Evolutionary conservation across 129 eudicot genomes (phyloP), one percentile per base, ranked within the genome.

Genomic region (Flaveria bidentis): DNA sequence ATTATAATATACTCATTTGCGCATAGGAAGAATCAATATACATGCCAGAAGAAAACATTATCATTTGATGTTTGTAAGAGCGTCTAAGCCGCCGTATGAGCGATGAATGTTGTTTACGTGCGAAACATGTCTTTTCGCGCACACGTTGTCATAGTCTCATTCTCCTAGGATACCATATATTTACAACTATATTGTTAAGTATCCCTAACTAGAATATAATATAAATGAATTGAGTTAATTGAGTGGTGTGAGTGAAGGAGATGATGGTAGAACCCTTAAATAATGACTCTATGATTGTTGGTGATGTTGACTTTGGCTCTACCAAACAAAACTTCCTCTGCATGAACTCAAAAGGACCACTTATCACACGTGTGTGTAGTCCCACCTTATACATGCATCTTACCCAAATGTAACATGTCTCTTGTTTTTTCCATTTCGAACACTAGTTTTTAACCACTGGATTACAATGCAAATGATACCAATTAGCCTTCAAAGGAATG

Each of bases 241-340:
- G 83, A 62, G 82, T 87, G 86, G 83, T 76, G 45, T 44, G 64
- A 79, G 81, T 80, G 79, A 81, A 67, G 84, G 80, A 69, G 84
- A 82, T 41, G 71, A 67, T 17, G 64, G 22, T 26, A 55, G 55
- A 63, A 45, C 79, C 78, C 56, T 73, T 55, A 17, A 87, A 91
- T 91, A 91, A 91, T 91, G 85, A 70, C 76, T 87, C 73, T 64
- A 92, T 89, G 92, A 92, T 89, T 92, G 85, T 30, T 26, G 10
- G 1, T 80, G 89, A 85, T 85, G 88, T 82, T 90, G 84, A 89
- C 88, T 85, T 82, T 70, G 77, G 81, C 86, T 73, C 70, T 41
- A 69, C 82, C 76, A 83, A 78, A 81, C 78, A 76, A 78, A 72
- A 56, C 75, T 75, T 67, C 83, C 87, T 80, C 79, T 80, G 75